Evolutionary conservation across 2,329 filamentous ascomycete genomes (phyloP).

Genomic region (Dactylellina sp.): DNA sequence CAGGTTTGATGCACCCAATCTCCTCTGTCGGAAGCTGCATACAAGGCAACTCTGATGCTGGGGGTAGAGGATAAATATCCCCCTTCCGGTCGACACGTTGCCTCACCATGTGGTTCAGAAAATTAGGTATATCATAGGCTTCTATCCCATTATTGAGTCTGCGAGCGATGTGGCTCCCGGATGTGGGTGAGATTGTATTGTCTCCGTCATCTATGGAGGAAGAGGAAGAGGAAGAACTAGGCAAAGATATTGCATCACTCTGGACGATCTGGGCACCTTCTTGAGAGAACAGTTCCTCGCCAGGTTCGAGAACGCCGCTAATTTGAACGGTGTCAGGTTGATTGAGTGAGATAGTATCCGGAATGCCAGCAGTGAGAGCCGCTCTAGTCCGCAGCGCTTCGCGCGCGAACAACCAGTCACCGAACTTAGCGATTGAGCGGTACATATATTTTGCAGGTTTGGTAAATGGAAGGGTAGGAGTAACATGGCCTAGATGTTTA

Average conservation of each 20-base stretch:
- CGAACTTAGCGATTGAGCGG: constrained; percentile 89
- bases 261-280: constrained; percentile 41
- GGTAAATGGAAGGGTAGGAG: constrained; percentile 93
- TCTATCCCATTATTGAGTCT: constrained; percentile 15
- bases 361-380: not conserved
- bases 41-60: constrained; percentile 74
- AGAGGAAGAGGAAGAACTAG: constrained; percentile 40
- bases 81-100: constrained; percentile 86
- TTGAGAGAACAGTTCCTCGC: constrained; percentile 31
- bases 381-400: constrained; percentile 62
- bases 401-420: constrained; percentile 86
- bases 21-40: constrained; percentile 73
- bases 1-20: constrained; percentile 82
- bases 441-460: constrained; percentile 98
- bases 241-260: constrained; percentile 30
- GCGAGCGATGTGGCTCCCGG: constrained; percentile 22
- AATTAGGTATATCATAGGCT: constrained; percentile 63
- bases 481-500: constrained; percentile 62
- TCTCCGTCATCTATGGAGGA: constrained; percentile 22
- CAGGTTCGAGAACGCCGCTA: constrained; percentile 5
- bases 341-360: constrained; percentile 22
- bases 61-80: constrained; percentile 75
- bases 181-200: not conserved
- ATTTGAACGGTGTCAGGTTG: too few species aligned
- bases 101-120: constrained; percentile 89